Percentiles rank a stretch among this genome's conserved stretches.
These are phyloP conservation scores for Gnomoniopsis smithogilvyi DNA, from an alignment of 2,329 filamentous ascomycete species.

Conservation along the genomic window DNA sequence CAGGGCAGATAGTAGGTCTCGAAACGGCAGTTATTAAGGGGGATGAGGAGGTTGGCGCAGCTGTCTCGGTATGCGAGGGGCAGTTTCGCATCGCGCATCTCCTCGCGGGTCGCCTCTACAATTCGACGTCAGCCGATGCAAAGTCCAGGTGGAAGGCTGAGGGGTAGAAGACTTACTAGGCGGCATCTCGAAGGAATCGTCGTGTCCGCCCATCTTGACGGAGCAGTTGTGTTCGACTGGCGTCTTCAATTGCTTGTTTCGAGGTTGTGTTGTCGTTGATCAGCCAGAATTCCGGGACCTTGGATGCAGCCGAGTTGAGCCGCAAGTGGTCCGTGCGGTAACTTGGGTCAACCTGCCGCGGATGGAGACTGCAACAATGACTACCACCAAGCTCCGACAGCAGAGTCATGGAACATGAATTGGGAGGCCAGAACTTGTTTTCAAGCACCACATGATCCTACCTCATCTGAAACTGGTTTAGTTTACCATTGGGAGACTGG, in stretches of 20 bases:
- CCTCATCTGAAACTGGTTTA: too few relatives aligned
- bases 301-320: not conserved
- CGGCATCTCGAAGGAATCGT: slow-evolving; percentile 13
- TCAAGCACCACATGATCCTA: too few relatives aligned
- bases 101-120: slow-evolving; percentile 78
- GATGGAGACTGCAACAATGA: too few relatives aligned
- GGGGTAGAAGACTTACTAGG: slow-evolving; percentile 1
- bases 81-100: slow-evolving; percentile 88
- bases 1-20: slow-evolving; percentile 93
- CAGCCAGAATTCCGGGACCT: not conserved
- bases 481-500: too few relatives aligned
- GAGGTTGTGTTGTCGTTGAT: not conserved
- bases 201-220: slow-evolving; percentile 17
- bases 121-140: slow-evolving; percentile 1
- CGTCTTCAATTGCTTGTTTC: slow-evolving; percentile 22
- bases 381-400: too few relatives aligned
- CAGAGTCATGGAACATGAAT: too few relatives aligned
- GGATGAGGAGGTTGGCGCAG: slow-evolving; percentile 92
- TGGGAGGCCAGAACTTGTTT: too few relatives aligned
- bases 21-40: slow-evolving; percentile 89
- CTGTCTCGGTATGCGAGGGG: slow-evolving; percentile 91
- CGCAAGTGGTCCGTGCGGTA: not conserved
- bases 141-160: not conserved
- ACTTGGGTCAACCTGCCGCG: not conserved
- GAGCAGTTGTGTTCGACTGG: slow-evolving; percentile 24